A percentile compares a stretch with the other conserved stretches of the same genome.
Conservation (phyloP, 495 filamentous ascomycete species). For the Penicillium daleae region DNA sequence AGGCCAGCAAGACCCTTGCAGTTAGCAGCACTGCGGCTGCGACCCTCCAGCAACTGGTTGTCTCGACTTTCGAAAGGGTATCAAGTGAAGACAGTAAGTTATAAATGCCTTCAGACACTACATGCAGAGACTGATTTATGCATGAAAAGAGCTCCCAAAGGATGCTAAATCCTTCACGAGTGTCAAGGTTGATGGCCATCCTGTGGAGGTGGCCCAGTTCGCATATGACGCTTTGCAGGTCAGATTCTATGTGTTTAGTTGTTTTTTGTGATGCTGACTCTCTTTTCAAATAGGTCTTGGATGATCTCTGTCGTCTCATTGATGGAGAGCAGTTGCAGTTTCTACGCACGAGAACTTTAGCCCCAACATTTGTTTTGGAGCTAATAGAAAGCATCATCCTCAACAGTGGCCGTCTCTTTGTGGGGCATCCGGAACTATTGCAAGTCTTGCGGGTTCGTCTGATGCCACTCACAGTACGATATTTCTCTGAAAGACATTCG, state of each 20-base stretch:
- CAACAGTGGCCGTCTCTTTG: conserved; percentile 81
- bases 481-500: conserved; percentile 73
- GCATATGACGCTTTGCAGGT: conserved; percentile 79
- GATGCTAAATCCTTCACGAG: conserved; percentile 38
- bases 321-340: conserved; percentile 83
- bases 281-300: conserved; percentile 61
- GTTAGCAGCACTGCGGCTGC: conserved; percentile 95
- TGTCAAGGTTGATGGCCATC: conserved; percentile 57
- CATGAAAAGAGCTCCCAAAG: conserved; percentile 61
- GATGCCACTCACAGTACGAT: conserved; percentile 79
- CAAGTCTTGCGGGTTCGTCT: conserved; percentile 77
- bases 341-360: conserved; percentile 72
- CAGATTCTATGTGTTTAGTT: not conserved
- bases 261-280: not conserved
- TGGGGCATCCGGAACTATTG: conserved; percentile 76
- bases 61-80: conserved; percentile 91
- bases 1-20: conserved; percentile 85
- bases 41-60: conserved; percentile 91
- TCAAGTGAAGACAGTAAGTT: conserved; percentile 69
- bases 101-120: not conserved
- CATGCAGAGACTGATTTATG: conserved; percentile 35
- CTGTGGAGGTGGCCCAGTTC: conserved; percentile 68
- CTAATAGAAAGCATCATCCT: conserved; percentile 86
- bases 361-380: conserved; percentile 83
- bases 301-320: conserved; percentile 85